phyloP scores from a whole-genome alignment of 2,329 filamentous ascomycete genomes.

The Dothistroma septosporum region DNA sequence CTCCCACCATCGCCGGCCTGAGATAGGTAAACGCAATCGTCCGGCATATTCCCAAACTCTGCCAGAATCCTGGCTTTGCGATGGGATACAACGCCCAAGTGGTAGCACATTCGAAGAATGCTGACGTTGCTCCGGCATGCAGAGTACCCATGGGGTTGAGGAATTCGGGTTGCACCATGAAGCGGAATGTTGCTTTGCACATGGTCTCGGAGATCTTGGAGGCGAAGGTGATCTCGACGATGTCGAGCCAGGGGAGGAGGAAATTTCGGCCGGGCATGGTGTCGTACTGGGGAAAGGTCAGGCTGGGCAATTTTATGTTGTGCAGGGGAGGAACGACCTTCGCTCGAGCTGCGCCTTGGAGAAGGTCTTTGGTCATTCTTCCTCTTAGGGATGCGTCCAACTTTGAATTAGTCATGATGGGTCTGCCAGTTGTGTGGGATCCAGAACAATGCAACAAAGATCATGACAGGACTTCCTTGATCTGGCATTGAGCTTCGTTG shows the following conservation, averaged over 20 bases:
- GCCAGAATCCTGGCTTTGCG: conserved; percentile 20
- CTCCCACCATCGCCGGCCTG: conserved; percentile 21
- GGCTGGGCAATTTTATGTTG: background rate
- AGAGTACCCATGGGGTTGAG: conserved; percentile 23
- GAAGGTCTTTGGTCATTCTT: conserved; percentile 16
- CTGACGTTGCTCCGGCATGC: conserved; percentile 20
- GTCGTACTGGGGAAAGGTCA: conserved; percentile 12
- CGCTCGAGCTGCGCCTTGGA: conserved; percentile 12
- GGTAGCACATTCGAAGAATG: conserved; percentile 24
- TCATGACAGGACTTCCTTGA: background rate
- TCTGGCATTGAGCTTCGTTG: background rate
- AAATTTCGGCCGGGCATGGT: conserved; percentile 16
- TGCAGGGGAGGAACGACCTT: conserved; percentile 3
- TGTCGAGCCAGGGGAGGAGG: conserved; percentile 20
- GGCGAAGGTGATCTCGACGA: conserved; percentile 13
- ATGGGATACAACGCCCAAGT: conserved; percentile 18
- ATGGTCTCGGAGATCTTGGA: conserved; percentile 12
- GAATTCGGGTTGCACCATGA: conserved; percentile 22
- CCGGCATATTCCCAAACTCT: conserved; percentile 18
- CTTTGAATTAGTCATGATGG: background rate
- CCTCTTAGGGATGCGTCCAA: conserved; percentile 2
- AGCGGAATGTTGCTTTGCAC: conserved; percentile 17
- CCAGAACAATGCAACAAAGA: background rate
- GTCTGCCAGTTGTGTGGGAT: background rate
- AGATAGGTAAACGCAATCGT: conserved; percentile 22